These are phyloP conservation scores for Hypoxylon sp. DNA, from an alignment of 2,329 filamentous ascomycete genomes.

Conservation along the genomic window DNA sequence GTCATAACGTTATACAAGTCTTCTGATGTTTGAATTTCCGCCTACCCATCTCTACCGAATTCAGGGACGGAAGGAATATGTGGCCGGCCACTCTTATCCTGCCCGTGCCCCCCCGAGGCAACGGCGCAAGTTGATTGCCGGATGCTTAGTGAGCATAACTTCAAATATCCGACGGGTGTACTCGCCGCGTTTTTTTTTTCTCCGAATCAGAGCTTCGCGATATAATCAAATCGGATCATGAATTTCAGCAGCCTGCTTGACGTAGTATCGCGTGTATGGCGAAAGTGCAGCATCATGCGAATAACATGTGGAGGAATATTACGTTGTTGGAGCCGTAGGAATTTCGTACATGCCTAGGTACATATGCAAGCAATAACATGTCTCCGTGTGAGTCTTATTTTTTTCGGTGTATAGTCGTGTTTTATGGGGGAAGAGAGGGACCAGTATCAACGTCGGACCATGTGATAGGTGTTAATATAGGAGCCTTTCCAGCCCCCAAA, in stretches of 20 bases:
- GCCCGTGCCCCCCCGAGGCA: not conserved
- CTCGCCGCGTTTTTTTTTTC: not conserved
- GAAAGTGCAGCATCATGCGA: not conserved
- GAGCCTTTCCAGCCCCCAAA: conserved; percentile 25
- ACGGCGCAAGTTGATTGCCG: not conserved
- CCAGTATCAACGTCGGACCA: conserved; percentile 16
- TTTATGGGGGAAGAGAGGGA: conserved; percentile 11
- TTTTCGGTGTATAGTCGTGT: conserved; percentile 33
- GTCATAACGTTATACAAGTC: not conserved
- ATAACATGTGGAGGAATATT: not conserved
- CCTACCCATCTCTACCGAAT: not conserved
- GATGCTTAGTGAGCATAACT: not conserved
- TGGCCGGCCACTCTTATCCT: not conserved
- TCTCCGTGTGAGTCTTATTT: not conserved
- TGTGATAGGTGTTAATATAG: conserved; percentile 41
- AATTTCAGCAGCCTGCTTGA: not conserved
- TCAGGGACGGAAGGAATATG: not conserved
- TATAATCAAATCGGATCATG: not conserved
- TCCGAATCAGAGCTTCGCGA: not conserved
- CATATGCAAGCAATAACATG: conserved; percentile 28
- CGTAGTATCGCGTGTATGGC: not conserved
- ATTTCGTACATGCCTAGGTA: conserved; percentile 17
- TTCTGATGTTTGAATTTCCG: not conserved
- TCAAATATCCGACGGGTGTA: conserved; percentile 9
- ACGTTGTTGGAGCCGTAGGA: conserved; percentile 9